Evolutionary conservation across 108 stramenopile genomes (phyloP), one percentile per base, ranked within the genome.

Genomic region (Fragilariopsis cylindrus): DNA sequence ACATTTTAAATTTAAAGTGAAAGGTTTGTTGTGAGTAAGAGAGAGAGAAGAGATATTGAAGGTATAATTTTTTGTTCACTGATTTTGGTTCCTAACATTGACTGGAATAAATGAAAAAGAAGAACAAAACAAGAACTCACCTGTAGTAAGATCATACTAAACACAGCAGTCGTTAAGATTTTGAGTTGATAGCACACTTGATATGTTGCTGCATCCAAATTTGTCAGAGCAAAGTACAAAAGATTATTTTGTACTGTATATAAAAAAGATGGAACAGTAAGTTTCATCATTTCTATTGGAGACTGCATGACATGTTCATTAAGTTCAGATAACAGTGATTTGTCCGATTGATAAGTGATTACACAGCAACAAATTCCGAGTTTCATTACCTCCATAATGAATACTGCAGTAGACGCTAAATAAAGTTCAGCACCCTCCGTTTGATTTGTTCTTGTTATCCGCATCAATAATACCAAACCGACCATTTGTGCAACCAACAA

Each of bases 181-280:
- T 99, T 99, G 60, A 97, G 82, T 70, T 99, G 98, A 81, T 98
- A 98, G 69, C 92, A 92, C 4, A 99, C 97, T 89, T 98, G 98
- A 82, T 98, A 98, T 11, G 93, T 97, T 1, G 98, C 96, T 0
- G 97, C 97, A 72, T 99, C 98, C 47, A 99, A 83, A 74, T 99
- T 96, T 9, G 90, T 89, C 71, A 99, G 81, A 3, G 99, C 98
- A 57, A 95, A 67, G 73, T 98, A 98, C 7, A 99, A 86, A 7
- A 99, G 87, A 87, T 98, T 98, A 91, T 99, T 99, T 81, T 99
- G 99, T 6, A 99, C 71, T 1, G 88, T 92, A 80, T 99, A 99
- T 57, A 99, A 80, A 18, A 99, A 81, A 45, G 96, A 96, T 15
- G 98, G 99, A n/a, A 99, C 90, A 71, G 90, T 91, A 5, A 99